These are phyloP conservation scores for Cubamyces lactineus DNA, from an alignment of 768 basidiomycete species.

Conservation along the genomic window DNA sequence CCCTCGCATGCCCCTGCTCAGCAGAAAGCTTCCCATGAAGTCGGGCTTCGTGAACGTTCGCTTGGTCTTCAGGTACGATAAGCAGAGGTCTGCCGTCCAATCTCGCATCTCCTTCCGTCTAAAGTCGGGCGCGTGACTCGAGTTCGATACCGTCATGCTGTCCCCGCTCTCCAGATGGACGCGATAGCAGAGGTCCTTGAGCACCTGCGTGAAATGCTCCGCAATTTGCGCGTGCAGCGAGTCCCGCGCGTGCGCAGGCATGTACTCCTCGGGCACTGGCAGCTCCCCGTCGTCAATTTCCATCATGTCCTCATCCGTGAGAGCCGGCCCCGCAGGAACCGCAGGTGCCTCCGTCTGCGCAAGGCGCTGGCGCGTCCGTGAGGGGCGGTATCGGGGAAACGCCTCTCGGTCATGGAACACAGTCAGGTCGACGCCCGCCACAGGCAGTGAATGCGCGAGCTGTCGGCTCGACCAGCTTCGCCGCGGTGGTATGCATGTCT, in stretches of 20 bases:
- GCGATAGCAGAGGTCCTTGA: slow-evolving; percentile 59
- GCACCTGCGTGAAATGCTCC: slow-evolving; percentile 65
- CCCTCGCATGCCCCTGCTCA: slow-evolving; percentile 48
- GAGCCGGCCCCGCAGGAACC: neutral
- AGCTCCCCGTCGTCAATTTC: slow-evolving; percentile 60
- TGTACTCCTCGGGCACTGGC: slow-evolving; percentile 36
- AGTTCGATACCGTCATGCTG: slow-evolving; percentile 42
- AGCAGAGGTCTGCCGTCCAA: slow-evolving; percentile 60
- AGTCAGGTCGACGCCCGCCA: slow-evolving; percentile 7
- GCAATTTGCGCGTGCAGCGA: slow-evolving; percentile 69
- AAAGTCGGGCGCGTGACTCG: slow-evolving; percentile 62
- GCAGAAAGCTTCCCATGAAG: slow-evolving; percentile 55
- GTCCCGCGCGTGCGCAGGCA: slow-evolving; percentile 62
- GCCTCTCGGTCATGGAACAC: slow-evolving; percentile 22
- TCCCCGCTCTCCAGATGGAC: slow-evolving; percentile 36
- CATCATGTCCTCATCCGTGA: slow-evolving; percentile 44
- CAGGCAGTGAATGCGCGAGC: slow-evolving; percentile 39
- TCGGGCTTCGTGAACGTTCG: slow-evolving; percentile 44
- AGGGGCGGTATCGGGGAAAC: slow-evolving; percentile 29
- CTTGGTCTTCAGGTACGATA: slow-evolving; percentile 57
- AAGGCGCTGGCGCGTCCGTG: slow-evolving; percentile 12
- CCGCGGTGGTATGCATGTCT: slow-evolving; percentile 19
- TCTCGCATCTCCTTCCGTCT: slow-evolving; percentile 43
- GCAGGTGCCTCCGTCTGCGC: slow-evolving; percentile 25
- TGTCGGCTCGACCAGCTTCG: slow-evolving; percentile 49